Conservation (phyloP, 345 rosid species). For the Geranium rotundifolium region DNA sequence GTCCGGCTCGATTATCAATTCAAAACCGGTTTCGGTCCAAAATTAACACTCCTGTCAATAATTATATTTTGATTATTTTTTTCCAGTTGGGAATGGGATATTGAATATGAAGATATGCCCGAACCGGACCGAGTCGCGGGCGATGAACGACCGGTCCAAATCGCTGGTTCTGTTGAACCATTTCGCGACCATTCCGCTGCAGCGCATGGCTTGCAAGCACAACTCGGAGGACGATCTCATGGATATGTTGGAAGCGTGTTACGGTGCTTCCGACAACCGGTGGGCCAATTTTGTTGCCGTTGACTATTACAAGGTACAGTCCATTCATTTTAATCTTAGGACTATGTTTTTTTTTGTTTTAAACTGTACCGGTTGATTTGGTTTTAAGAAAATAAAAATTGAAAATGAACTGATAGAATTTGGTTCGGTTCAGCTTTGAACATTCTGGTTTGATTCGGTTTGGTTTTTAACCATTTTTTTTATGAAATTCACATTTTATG, state of each 20-base stretch:
- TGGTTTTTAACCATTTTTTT: too few relatives aligned
- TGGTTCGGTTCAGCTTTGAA: too few relatives aligned
- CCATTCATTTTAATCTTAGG: too few relatives aligned
- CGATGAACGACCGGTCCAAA: background rate
- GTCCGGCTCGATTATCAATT: too few relatives aligned
- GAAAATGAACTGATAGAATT: too few relatives aligned
- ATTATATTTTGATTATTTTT: background rate
- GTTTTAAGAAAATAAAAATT: too few relatives aligned
- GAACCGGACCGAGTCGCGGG: background rate
- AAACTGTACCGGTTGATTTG: too few relatives aligned
- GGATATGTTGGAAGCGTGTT: conserved; percentile 35
- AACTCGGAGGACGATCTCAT: conserved; percentile 22
- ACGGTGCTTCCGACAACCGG: conserved; percentile 28
- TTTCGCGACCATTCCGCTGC: background rate
- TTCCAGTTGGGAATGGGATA: background rate
- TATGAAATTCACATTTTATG: too few relatives aligned
- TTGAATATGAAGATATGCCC: background rate
- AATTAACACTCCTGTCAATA: too few relatives aligned
- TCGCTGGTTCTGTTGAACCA: background rate
- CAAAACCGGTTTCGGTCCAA: too few relatives aligned
- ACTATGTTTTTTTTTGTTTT: too few relatives aligned
- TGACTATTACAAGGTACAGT: conserved; percentile 39
- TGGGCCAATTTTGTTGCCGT: conserved; percentile 51
- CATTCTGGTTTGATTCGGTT: too few relatives aligned
- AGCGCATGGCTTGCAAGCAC: background rate